Percentiles rank a stretch among this genome's conserved stretches.
These are phyloP conservation scores for Orbilia blumenaviensis DNA, from an alignment of 2,329 filamentous ascomycete genomes.

Conservation along the genomic window DNA sequence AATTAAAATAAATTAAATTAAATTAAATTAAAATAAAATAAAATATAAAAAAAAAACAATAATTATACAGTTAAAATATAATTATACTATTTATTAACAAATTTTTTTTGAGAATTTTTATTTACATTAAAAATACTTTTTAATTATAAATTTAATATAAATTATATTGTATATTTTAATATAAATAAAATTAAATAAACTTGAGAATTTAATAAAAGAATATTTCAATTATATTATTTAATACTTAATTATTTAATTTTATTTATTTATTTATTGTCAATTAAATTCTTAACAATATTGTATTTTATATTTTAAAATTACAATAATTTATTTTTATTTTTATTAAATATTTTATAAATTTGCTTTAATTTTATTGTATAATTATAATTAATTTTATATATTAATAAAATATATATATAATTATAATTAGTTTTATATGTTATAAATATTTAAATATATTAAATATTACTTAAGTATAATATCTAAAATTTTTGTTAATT, in stretches of 20 bases:
- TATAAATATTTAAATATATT: background rate
- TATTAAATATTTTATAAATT: background rate
- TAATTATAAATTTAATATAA: background rate
- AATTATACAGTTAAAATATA: too few relatives aligned
- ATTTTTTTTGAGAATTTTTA: too few relatives aligned
- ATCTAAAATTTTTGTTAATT: background rate
- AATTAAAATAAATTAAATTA: too few relatives aligned
- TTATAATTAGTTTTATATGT: background rate
- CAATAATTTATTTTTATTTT: background rate
- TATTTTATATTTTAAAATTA: background rate
- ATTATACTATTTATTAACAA: too few relatives aligned
- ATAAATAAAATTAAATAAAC: background rate
- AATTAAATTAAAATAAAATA: too few relatives aligned
- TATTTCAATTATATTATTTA: too few relatives aligned
- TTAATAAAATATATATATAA: background rate
- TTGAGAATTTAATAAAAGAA: too few relatives aligned
- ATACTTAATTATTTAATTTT: too few relatives aligned
- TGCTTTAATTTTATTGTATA: background rate
- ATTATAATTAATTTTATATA: background rate
- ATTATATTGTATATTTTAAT: background rate
- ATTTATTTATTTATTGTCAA: too few relatives aligned
- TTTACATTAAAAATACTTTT: too few relatives aligned
- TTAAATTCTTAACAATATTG: background rate
- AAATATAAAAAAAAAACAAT: too few relatives aligned
- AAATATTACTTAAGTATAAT: background rate